Base-by-base conservation (phyloP, 768 basidiomycete genomes). In the Boletus tylopilopsis region DNA sequence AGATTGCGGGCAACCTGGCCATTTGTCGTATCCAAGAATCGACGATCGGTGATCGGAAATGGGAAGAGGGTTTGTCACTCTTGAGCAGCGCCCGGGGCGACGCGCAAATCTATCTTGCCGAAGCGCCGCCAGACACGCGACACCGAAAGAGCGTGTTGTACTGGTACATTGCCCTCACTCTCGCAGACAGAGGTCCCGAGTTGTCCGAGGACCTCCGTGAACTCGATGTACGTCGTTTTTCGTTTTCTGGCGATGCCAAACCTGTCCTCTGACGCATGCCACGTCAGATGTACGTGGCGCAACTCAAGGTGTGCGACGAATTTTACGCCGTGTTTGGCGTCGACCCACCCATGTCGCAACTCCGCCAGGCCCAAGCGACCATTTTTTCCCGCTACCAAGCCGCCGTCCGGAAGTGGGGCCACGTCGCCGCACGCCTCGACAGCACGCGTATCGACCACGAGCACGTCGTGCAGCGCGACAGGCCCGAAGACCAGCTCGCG, bases 61-160 rank as follows among this genome's bases (percentile, higher is more conserved):
- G 76, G 75, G 77, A 80, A 15, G 79, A 84, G 54, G 84, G 81
- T 0, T 73, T 80, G 35, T 81, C 82, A 1, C 80, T 82, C 53
- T 57, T 86, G 49, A 76, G 69, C 56, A 81, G 78, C 39, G 81
- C 85, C 0, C 61, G 76, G 53, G 81, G 84, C 25, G 83, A 85
- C 54, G 72, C 83, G 13, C 80, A 79, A 55, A 64, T 66, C 2
- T 86, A 78, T 60, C 68, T 82, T 3, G 64, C 68, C 0, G 65
- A 78, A 38, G 81, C 82, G 0, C 82, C 84, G 0, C 84, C 83
- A 1, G 84, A 85, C 57, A 77, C 78, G 41, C 69, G 80, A 13
- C 73, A 82, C 56, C 78, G 82, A 75, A 77, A 77, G 66, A 76
- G 73, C 32, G 75, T 84, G 5, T 59, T 78, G 12, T 79, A 81